Evolutionary conservation across 2,329 filamentous ascomycete species (phyloP), one percentile per base, ranked within the genome.

Genomic region (Colletotrichum neosansevieriae): DNA sequence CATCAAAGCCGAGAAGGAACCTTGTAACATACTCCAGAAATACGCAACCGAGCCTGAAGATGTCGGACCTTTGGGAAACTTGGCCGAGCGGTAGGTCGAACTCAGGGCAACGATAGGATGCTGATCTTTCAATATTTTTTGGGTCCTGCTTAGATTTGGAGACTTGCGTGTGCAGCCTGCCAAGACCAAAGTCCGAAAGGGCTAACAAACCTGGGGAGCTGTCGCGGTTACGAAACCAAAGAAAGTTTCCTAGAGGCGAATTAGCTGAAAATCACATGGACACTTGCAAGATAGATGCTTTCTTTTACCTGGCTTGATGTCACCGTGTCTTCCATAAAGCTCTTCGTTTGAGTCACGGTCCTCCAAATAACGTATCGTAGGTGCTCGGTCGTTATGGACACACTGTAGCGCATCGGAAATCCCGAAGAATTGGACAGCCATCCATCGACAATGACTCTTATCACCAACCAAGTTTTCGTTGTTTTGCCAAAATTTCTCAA

Each of bases 41-140:
- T 0, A 80, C 67, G 47, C 79, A 81, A 0, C 78, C 79, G 4
- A 81, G 71, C 32, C 74, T 77, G 73, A 76, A 80, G 0, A 79
- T 76, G 50, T 82, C 80, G 1, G 63, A 67, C 3, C 58, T 34
- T 3, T 58, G 58, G 0, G 63, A 67, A 1, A 81, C 75, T 5
- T 53, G 58, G 1, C 70, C 71, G 5, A 56, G 51, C 0, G 58
- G 17, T 0, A 79, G 17, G 5, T 76, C 75, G 32, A 76, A 75
- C 21, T 83, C 81, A 6, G 81, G 81, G 0, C 80, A 78, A n/a
- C 75, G 75, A 29, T 82, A 83, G 0, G 80, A 80, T 7, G 74
- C 75, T 0, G 76, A 72, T 38, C 63, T 49, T 19, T 67, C 63
- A 5, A 67, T 3, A 9, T 50, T 62, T 12, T 13, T 57, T 34